A percentile compares a stretch with the other conserved stretches of the same genome.
phyloP scores from a whole-genome alignment of 2,329 filamentous ascomycete species.

The Rugonectria rugulosa region DNA sequence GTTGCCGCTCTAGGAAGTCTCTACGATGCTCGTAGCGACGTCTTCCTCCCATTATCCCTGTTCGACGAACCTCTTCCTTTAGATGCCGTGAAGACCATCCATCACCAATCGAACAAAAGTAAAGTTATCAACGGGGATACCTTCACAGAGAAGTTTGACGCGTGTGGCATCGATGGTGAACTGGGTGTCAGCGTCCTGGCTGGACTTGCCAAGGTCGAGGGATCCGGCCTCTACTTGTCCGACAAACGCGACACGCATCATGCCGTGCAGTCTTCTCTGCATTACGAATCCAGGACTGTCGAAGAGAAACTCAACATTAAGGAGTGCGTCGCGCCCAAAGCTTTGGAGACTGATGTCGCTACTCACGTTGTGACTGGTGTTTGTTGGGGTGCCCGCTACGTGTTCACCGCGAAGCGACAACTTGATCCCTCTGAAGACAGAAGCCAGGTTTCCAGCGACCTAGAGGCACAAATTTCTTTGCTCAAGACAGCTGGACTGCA shows the following conservation, averaged over 20 bases:
- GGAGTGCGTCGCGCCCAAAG: not conserved
- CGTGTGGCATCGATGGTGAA: not conserved
- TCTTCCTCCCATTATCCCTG: not conserved
- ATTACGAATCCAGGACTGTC: not conserved
- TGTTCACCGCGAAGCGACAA: not conserved
- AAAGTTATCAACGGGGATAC: not conserved
- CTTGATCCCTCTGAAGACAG: not conserved
- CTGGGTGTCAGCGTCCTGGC: not conserved
- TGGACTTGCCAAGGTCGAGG: not conserved
- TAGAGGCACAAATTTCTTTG: not conserved
- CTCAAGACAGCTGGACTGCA: not conserved
- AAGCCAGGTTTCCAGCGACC: not conserved
- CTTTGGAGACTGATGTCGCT: not conserved
- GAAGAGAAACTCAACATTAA: not conserved
- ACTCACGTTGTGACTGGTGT: not conserved
- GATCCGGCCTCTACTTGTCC: not conserved
- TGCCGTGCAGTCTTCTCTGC: not conserved
- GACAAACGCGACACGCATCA: not conserved
- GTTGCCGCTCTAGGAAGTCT: not conserved
- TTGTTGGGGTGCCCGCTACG: not conserved
- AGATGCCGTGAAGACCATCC: not conserved
- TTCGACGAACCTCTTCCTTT: not conserved
- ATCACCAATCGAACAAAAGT: not conserved
- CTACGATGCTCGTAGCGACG: constrained; percentile 2
- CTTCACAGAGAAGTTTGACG: not conserved